phyloP scores from a whole-genome alignment of 306 rosid species.

The Cucumis melo region DNA sequence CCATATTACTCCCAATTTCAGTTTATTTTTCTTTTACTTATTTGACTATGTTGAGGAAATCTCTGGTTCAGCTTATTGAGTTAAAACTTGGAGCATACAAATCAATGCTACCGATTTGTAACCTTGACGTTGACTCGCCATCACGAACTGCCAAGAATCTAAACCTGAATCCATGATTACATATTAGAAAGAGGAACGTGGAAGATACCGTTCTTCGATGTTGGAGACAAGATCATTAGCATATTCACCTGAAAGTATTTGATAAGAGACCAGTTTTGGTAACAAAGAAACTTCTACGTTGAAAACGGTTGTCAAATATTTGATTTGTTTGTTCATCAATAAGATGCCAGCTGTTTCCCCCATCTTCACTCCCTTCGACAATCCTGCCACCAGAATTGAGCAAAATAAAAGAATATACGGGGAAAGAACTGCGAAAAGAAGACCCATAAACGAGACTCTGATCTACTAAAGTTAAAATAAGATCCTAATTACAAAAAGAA shows the following conservation, averaged over 20 bases:
- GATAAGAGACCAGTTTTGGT: constrained; percentile 25
- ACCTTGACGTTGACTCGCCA: constrained; percentile 40
- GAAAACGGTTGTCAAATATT: constrained; percentile 50
- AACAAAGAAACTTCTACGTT: constrained; percentile 40
- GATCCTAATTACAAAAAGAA: too few species aligned
- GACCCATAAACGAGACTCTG: too few species aligned
- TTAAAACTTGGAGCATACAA: constrained; percentile 30
- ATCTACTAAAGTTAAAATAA: too few species aligned
- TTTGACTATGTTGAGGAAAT: too few species aligned
- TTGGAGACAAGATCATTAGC: background rate
- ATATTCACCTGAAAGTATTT: constrained; percentile 50
- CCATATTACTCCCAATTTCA: background rate
- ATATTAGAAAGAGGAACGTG: background rate
- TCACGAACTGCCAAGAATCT: constrained; percentile 57
- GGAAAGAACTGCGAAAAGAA: too few species aligned
- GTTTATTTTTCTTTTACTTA: too few species aligned
- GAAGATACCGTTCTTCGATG: background rate
- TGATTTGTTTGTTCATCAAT: constrained; percentile 60
- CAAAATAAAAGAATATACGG: too few species aligned
- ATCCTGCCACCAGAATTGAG: constrained; percentile 30
- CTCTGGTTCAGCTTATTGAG: background rate
- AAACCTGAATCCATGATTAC: constrained; percentile 37
- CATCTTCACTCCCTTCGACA: constrained; percentile 74
- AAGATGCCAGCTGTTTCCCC: constrained; percentile 56
- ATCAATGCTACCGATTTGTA: constrained; percentile 82